phyloP scores from a whole-genome alignment of 768 basidiomycete species.

The Mycena filopes region DNA sequence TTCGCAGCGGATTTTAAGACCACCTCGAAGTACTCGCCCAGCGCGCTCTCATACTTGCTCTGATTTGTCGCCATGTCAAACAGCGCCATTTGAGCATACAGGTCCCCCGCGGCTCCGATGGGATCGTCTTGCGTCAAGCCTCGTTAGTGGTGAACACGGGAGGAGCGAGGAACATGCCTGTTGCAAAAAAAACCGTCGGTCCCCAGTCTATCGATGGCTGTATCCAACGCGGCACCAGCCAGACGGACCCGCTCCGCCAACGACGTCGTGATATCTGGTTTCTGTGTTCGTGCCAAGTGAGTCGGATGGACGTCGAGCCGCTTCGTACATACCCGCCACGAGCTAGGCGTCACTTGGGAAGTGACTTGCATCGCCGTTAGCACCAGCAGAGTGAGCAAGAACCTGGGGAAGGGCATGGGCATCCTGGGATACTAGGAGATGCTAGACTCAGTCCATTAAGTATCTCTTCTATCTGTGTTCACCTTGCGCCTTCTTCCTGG shows the following conservation, averaged over 20 bases:
- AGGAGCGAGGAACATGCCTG: too few species aligned
- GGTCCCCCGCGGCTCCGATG: neutral
- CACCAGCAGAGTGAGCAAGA: too few species aligned
- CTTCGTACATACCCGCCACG: slow-evolving; percentile 11
- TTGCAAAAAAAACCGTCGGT: neutral
- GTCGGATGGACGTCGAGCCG: neutral
- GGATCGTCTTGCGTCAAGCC: neutral
- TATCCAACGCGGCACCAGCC: neutral
- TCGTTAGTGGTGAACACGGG: too few species aligned
- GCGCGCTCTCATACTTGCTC: neutral
- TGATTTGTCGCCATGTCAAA: slow-evolving; percentile 4
- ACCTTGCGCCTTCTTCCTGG: too few species aligned
- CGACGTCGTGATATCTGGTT: slow-evolving; percentile 6
- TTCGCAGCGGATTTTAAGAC: neutral
- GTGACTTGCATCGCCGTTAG: too few species aligned
- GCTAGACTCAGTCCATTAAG: too few species aligned
- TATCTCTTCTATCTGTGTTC: too few species aligned
- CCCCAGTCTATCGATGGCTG: neutral
- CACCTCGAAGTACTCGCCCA: neutral
- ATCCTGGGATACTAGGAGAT: too few species aligned
- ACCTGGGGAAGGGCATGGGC: too few species aligned
- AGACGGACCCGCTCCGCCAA: neutral
- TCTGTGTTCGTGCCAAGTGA: neutral
- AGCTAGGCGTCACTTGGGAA: neutral
- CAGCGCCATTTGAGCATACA: slow-evolving; percentile 2